Percentiles rank a stretch among this genome's conserved stretches.
phyloP scores from a whole-genome alignment of 495 filamentous ascomycete genomes.

The Amphirosellinia nigrospora region DNA sequence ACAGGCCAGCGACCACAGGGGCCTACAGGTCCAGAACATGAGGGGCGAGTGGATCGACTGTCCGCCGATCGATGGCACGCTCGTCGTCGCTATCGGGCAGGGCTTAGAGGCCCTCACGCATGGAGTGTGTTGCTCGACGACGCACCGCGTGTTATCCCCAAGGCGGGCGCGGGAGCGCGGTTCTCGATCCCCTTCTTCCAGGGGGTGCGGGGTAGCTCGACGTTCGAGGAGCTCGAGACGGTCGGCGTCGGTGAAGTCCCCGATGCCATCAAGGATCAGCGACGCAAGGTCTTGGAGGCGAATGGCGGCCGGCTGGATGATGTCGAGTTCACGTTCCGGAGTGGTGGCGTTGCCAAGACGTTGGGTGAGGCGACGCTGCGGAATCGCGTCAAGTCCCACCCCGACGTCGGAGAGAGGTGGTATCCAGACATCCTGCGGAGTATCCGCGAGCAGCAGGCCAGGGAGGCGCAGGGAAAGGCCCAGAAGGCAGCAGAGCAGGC shows the following conservation, averaged over 20 bases:
- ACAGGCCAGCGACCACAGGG: conserved; percentile 78
- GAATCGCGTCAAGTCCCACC: conserved; percentile 89
- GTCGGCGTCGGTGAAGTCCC: conserved; percentile 70
- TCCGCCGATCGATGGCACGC: conserved; percentile 64
- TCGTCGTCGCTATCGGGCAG: conserved; percentile 92
- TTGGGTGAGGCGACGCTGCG: conserved; percentile 83
- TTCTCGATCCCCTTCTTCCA: conserved; percentile 94
- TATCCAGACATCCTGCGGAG: conserved; percentile 71
- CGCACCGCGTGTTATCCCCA: conserved; percentile 77
- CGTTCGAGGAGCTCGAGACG: conserved; percentile 70
- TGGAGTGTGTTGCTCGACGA: conserved; percentile 85
- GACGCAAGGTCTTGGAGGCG: conserved; percentile 55
- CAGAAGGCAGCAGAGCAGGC: conserved; percentile 33
- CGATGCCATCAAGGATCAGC: conserved; percentile 63
- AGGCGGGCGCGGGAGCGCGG: conserved; percentile 69
- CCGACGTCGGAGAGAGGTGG: conserved; percentile 87
- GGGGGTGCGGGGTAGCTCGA: conserved; percentile 81
- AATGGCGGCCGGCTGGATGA: conserved; percentile 65
- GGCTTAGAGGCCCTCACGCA: conserved; percentile 89
- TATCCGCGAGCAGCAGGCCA: conserved; percentile 54
- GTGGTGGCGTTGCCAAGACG: conserved; percentile 63
- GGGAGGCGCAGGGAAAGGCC: conserved; percentile 37
- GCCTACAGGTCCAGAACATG: conserved; percentile 90
- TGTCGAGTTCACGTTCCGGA: conserved; percentile 80
- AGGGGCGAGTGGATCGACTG: conserved; percentile 81